A percentile compares a stretch with the other conserved stretches of the same genome.
phyloP scores from a whole-genome alignment of 2,329 filamentous ascomycete species.

The Orbilia ellipsospora region DNA sequence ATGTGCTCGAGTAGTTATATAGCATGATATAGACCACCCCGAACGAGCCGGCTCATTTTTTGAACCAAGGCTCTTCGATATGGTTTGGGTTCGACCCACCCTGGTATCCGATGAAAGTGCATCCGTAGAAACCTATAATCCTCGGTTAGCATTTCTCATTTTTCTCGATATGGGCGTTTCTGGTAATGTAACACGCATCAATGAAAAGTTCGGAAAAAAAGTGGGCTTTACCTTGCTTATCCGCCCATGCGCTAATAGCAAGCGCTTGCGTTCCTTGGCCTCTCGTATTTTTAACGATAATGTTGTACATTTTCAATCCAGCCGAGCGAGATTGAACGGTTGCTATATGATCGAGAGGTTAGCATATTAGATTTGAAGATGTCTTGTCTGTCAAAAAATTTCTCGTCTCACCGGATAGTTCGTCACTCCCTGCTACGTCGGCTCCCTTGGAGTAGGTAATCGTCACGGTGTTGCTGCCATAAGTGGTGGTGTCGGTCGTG shows the following conservation, averaged over 20 bases:
- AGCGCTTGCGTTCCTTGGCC: slow-evolving; percentile 67
- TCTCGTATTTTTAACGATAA: slow-evolving; percentile 68
- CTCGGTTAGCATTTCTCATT: background rate
- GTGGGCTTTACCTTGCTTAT: slow-evolving; percentile 63
- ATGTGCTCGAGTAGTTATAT: too few species aligned
- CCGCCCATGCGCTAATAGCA: slow-evolving; percentile 67
- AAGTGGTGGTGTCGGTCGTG: slow-evolving; percentile 68
- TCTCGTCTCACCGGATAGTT: slow-evolving; percentile 63
- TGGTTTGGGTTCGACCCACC: slow-evolving; percentile 8
- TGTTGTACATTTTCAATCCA: slow-evolving; percentile 72
- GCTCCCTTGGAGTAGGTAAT: slow-evolving; percentile 66
- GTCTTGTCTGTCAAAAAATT: too few species aligned
- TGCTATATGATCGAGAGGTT: slow-evolving; percentile 43
- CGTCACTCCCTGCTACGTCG: slow-evolving; percentile 67
- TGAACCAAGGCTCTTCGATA: too few species aligned
- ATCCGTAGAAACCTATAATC: slow-evolving; percentile 67
- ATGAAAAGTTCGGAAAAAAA: too few species aligned
- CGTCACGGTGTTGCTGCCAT: slow-evolving; percentile 70
- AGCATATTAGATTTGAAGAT: too few species aligned
- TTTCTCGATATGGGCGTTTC: too few species aligned
- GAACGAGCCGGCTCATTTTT: too few species aligned
- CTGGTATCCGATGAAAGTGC: slow-evolving; percentile 69
- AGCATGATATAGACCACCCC: background rate
- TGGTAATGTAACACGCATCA: background rate
- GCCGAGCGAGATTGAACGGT: slow-evolving; percentile 66